These are phyloP conservation scores for Tolypocladium album DNA, from an alignment of 2,329 filamentous ascomycete genomes.

Conservation along the genomic window DNA sequence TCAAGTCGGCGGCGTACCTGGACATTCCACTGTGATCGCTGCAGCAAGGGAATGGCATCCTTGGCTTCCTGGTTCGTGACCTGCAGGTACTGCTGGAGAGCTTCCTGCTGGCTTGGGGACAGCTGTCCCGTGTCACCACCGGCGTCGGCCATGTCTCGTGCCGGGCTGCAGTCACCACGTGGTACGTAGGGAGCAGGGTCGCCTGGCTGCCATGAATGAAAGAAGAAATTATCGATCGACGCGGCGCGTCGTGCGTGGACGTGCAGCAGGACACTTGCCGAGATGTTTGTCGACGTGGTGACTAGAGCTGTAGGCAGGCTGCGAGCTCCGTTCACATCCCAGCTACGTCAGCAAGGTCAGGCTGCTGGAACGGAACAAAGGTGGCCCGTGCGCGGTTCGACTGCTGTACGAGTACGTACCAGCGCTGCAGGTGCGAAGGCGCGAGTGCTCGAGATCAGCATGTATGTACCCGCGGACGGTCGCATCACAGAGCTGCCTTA, in stretches of 20 bases:
- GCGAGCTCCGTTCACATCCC: not conserved
- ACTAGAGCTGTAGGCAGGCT: not conserved
- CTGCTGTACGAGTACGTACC: too few relatives aligned
- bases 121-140: conserved; percentile 53
- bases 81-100: conserved; percentile 77
- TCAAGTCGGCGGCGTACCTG: conserved; percentile 42
- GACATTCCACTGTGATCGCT: conserved; percentile 91
- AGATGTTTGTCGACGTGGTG: not conserved
- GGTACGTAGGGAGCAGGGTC: not conserved
- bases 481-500: not conserved
- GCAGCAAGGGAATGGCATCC: conserved; percentile 68
- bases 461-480: not conserved
- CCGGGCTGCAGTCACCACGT: not conserved
- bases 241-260: not conserved
- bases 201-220: not conserved
- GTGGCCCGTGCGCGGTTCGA: not conserved
- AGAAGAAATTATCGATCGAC: not conserved
- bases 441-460: too few relatives aligned
- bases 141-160: conserved; percentile 20
- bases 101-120: conserved; percentile 66
- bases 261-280: not conserved
- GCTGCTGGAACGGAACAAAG: not conserved
- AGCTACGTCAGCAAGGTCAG: not conserved
- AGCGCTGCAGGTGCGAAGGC: too few relatives aligned
- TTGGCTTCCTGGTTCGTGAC: conserved; percentile 75